Evolutionary conservation across 1,139 yeast genomes (phyloP), one percentile per base, ranked within the genome.

Genomic region (Suhomyces coccinellae): DNA sequence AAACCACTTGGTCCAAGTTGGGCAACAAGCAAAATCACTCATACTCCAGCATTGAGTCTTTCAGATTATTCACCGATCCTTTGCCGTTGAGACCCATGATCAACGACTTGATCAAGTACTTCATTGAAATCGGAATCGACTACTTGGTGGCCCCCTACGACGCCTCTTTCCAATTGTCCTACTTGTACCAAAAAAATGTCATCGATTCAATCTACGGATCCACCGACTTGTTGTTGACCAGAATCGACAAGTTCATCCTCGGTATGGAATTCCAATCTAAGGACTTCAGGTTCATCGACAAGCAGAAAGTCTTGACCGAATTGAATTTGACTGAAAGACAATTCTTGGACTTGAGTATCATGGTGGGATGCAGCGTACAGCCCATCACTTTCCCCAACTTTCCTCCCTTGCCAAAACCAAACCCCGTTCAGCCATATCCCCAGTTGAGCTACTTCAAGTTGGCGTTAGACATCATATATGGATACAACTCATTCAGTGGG

Each of bases 171-270:
- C 98, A 93, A 65, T 72, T 93, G 55, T 80, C 88, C 9, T 89
- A 88, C 57, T 69, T 91, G 56, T 71, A 77, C 52, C 77, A 75
- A 44, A 74, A 69, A 40, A 73, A 70, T 3, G 65, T 75, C 35
- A 79, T 91, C 45, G 95, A 91, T 63, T 82, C 87, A 1, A 80
- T 91, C 32, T 89, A 83, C 62, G 96, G 96, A 1, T 86, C 97
- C 9, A 83, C 91, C 2, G 98, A 93, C 56, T 74, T 83, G 38
- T 68, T 91, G 40, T 70, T 91, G 60, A 73, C 79, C 13, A 66
- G 71, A 33, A 76, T 87, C 33, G 95, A 86, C 50, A 86, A 81
- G 55, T 82, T 89, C 48, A 83, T 91, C 47, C 65, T 85, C 41
- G 82, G 85, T 17, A 77, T 89, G 76, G 96, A 87, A 52, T 77